A percentile compares a stretch with the other conserved stretches of the same genome.
These are phyloP conservation scores for Priceomyces castillae DNA, from an alignment of 805 yeast species.

Conservation along the genomic window DNA sequence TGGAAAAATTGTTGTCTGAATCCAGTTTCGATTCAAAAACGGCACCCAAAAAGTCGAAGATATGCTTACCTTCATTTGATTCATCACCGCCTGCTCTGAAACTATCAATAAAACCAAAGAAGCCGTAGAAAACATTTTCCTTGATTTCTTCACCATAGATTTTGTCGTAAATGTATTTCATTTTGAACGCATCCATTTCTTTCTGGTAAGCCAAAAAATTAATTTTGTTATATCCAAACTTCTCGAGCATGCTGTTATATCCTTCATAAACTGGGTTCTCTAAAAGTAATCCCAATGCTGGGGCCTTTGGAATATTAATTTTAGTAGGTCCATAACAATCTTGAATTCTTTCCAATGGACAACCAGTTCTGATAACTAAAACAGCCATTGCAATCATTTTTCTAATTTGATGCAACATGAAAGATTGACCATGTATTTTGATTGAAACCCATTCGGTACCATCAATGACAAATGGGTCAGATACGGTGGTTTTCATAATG, in stretches of 20 bases:
- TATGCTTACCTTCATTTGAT: constrained; percentile 52
- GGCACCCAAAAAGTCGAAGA: constrained; percentile 57
- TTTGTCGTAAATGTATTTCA: constrained; percentile 85
- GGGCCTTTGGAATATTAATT: constrained; percentile 94
- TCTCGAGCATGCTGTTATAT: constrained; percentile 67
- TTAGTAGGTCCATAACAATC: constrained; percentile 74
- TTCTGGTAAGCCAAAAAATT: constrained; percentile 62
- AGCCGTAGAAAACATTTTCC: constrained; percentile 86
- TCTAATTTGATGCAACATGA: constrained; percentile 96
- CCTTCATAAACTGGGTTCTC: constrained; percentile 92
- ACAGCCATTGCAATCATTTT: constrained; percentile 97
- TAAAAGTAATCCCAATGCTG: constrained; percentile 85
- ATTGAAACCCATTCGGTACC: constrained; percentile 96
- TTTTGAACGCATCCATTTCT: constrained; percentile 83
- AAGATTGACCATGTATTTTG: constrained; percentile 96
- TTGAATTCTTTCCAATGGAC: constrained; percentile 70
- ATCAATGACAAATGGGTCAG: constrained; percentile 88
- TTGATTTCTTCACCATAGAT: constrained; percentile 86
- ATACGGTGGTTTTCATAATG: constrained; percentile 75
- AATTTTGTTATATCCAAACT: constrained; percentile 74
- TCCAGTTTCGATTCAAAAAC: constrained; percentile 23
- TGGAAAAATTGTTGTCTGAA: constrained; percentile 5
- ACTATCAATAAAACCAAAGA: constrained; percentile 86
- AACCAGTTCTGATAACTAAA: constrained; percentile 78
- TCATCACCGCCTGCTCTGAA: constrained; percentile 44